Evolutionary conservation across 108 stramenopile genomes (phyloP).

Genomic region (Pseudonitzschia multiseries): DNA sequence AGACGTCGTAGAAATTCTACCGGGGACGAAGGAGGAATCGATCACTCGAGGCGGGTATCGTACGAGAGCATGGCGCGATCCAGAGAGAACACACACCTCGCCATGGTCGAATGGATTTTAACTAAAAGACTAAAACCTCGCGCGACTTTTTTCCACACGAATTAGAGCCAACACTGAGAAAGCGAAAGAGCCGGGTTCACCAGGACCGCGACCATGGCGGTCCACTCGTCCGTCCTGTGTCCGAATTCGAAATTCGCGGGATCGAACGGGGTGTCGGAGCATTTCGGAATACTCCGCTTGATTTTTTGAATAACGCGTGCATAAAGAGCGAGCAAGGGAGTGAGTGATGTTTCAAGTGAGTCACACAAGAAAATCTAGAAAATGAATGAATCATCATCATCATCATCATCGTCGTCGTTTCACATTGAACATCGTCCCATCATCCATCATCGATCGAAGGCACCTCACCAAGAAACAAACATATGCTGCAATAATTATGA

Average conservation of each 20-base stretch:
- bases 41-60: no score
- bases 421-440: no score
- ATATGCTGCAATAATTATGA: no score
- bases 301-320: no score
- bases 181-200: not conserved
- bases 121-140: not conserved
- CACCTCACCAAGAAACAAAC: no score
- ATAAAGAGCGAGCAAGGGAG: no score
- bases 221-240: conserved; percentile 4
- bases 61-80: no score
- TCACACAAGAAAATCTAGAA: conserved; percentile 5
- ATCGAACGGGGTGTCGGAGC: not conserved
- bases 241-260: not conserved
- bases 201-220: conserved; percentile 9
- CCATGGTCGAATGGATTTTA: conserved; percentile 1
- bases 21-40: not conserved
- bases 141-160: not conserved
- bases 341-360: not conserved
- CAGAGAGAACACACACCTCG: not conserved
- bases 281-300: no score
- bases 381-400: not conserved
- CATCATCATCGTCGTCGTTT: no score
- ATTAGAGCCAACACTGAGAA: not conserved
- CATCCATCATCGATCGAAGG: not conserved
- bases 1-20: not conserved